Base-by-base conservation (phyloP, 2,329 filamentous ascomycete species). In the Neonectria punicea region DNA sequence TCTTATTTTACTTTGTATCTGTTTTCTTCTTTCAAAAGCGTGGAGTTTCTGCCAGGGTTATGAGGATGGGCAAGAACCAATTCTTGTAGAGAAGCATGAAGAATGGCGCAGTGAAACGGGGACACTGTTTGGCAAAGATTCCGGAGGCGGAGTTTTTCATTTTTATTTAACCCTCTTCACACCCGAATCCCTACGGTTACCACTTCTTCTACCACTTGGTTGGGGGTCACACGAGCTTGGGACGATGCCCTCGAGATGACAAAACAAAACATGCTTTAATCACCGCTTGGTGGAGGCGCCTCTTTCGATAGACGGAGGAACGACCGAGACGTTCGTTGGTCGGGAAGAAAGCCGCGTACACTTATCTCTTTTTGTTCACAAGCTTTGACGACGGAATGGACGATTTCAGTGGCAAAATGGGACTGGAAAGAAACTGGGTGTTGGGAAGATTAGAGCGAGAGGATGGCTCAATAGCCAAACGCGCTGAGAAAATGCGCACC, bases 1-100 rank as follows among this genome's bases (percentile, higher is more conserved):
- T 18, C 56, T 30, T 53, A 13, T 70, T 66, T 67, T 67, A 32
- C 67, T 70, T 63, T 74, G 63, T 68, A 47, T 60, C 43, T 55
- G 58, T 70, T 68, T 66, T 62, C 43, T 57, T 58, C 64, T 65
- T 46, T 58, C 53, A 74, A 74, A 72, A 73, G 72, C 72, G 72
- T 71, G 72, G 72, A 74, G 72, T 73, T 74, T 43, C 9, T 69
- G 47, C 65, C 58, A 62, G 72, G 63, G 71, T 73, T 70, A 74
- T 70, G 72, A 74, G 66, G 72, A 68, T 63, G 59, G 60, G 63
- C 63, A 74, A 73, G 72, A 67, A 65, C 64, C 67, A 59, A 58
- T 67, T 66, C 53, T 60, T 74, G 70, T 74, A 74, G 72, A 74
- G 72, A 74, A 72, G 72, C 72, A 74, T 74, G 65, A 72, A 66